Evolutionary conservation across 2,329 filamentous ascomycete genomes (phyloP), one percentile per base, ranked within the genome.

Genomic region (Phaeosphaeria sp.): DNA sequence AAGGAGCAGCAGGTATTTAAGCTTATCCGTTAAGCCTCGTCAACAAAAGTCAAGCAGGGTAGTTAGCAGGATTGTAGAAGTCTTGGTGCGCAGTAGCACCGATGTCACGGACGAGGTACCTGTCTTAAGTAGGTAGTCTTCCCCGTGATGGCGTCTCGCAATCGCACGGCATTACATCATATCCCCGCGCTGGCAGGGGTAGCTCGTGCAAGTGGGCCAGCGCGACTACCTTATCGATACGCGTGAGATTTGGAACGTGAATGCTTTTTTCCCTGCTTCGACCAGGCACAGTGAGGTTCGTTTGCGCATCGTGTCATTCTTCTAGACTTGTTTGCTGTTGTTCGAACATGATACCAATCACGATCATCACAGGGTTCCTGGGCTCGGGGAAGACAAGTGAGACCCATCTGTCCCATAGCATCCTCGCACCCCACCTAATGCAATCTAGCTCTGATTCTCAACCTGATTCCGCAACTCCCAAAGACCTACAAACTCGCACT

Each of bases 311-410:
- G 30, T 13, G 30, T 7, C 6, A 13, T 13, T 3, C 5, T 36
- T 36, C 11, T 13, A 13, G 8, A 13, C 30, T 36, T 13, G 5
- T 36, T 36, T 13, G 30, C 11, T 3, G 11, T 39, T 22, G 18
- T 21, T 21, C 22, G 15, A 24, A 20, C 33, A 50, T 52, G 39
- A 95, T 93, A 66, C 93, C 93, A 4, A 91, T 97, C 75, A 98
- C 94, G 47, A 96, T 99, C 74, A 84, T 99, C 52, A 99, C 95
- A 5, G 95, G 95, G 75, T 99, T 98, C 80, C 87, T 98, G 17
- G 95, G 95, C 73, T 94, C 92, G 8, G 95, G 95, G 57, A 98
- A 98, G 81, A 99, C 95, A 1, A 98, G 74, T 77, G 62, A 53
- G 71, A 20, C 21, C 8, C 45, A 25, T 50, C 42, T 40, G 43